Evolutionary conservation across 2,329 filamentous ascomycete genomes (phyloP).

Genomic region (Penicillium sp.): DNA sequence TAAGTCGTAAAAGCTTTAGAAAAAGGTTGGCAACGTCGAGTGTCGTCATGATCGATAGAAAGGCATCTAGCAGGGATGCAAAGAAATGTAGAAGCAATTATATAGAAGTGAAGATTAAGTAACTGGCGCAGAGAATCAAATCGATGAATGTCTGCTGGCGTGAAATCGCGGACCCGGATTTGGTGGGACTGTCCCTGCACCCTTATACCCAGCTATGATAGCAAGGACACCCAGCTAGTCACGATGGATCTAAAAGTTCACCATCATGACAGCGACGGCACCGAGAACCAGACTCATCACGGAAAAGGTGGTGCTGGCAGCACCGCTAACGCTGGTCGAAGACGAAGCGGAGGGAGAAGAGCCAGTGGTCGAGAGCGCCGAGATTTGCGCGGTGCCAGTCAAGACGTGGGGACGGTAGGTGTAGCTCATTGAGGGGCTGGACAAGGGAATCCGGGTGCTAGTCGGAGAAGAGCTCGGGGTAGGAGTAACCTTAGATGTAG

Average conservation of each 20-base stretch:
- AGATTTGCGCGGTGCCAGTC: slow-evolving; percentile 21
- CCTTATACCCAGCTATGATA: not conserved
- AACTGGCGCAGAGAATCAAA: slow-evolving; percentile 12
- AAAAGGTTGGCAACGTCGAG: slow-evolving; percentile 22
- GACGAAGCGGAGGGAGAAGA: slow-evolving; percentile 14
- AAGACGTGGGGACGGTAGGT: slow-evolving; percentile 33
- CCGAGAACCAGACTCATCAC: slow-evolving; percentile 24
- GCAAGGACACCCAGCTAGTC: slow-evolving; percentile 1
- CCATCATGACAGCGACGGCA: slow-evolving; percentile 24
- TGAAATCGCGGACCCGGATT: not conserved
- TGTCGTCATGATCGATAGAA: slow-evolving; percentile 23
- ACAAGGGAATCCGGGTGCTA: slow-evolving; percentile 16
- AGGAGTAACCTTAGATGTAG: slow-evolving; percentile 6
- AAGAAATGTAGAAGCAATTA: slow-evolving; percentile 18
- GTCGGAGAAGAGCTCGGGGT: slow-evolving; percentile 12
- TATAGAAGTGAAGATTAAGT: slow-evolving; percentile 21
- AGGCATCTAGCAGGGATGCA: slow-evolving; percentile 8
- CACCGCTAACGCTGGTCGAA: slow-evolving; percentile 15
- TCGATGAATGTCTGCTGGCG: slow-evolving; percentile 10
- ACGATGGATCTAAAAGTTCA: slow-evolving; percentile 21
- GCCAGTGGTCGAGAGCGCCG: not conserved
- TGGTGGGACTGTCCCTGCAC: not conserved
- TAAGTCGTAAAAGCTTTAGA: slow-evolving; percentile 23
- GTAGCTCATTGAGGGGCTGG: slow-evolving; percentile 25
- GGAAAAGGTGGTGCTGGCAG: slow-evolving; percentile 23